Percentiles rank a stretch among this genome's conserved stretches.
Conservation (phyloP, 306 rosid genomes). For the Ochetophila trinervis region DNA sequence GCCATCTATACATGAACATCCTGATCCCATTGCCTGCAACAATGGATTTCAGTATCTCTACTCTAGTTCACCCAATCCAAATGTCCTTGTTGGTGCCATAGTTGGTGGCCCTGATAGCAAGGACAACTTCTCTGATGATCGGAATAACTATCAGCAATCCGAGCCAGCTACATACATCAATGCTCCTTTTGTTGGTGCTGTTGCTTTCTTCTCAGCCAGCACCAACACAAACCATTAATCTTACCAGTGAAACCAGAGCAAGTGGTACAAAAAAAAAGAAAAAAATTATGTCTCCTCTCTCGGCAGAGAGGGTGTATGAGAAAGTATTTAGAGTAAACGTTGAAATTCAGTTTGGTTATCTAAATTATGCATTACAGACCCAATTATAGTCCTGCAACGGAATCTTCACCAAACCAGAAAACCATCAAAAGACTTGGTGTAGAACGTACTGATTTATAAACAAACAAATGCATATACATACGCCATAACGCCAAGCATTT, state of each 20-base stretch:
- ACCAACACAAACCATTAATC: conserved; percentile 10
- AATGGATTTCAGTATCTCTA: conserved; percentile 53
- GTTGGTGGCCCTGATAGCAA: conserved; percentile 85
- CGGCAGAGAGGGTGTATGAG: not conserved
- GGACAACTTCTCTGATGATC: conserved; percentile 64
- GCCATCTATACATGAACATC: conserved; percentile 46
- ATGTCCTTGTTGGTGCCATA: conserved; percentile 67
- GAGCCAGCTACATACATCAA: conserved; percentile 93
- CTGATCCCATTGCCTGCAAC: conserved; percentile 45
- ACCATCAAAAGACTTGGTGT: no score
- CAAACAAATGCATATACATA: no score
- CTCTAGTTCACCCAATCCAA: conserved; percentile 64
- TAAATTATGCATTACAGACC: no score
- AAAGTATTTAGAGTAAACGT: not conserved
- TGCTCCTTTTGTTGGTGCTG: conserved; percentile 79
- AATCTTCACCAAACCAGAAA: not conserved
- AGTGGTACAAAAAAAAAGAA: not conserved
- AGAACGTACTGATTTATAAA: no score
- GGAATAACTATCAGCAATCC: conserved; percentile 73
- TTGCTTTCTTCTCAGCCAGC: conserved; percentile 51
- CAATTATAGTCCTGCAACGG: no score
- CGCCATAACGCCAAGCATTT: no score
- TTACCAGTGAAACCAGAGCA: no score
- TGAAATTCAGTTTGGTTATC: no score
- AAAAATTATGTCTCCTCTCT: not conserved